A percentile compares a stretch with the other conserved stretches of the same genome.
These are phyloP conservation scores for Yamadazyma akitaensis DNA, from an alignment of 805 yeast species.

Conservation along the genomic window DNA sequence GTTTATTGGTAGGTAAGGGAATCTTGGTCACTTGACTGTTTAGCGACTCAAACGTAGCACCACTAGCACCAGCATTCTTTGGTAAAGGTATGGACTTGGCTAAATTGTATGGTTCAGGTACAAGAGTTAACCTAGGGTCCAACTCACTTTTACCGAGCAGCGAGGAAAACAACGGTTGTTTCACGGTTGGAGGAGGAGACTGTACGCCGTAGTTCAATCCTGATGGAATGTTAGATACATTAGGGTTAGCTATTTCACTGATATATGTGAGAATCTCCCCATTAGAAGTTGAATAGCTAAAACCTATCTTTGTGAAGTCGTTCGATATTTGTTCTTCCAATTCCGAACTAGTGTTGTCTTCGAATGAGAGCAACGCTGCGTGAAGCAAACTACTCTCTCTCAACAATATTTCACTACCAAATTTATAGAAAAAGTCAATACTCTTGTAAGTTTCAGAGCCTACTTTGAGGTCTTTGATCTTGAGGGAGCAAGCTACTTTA, in stretches of 20 bases:
- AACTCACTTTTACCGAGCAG: constrained; percentile 63
- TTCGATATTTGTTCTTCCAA: constrained; percentile 45
- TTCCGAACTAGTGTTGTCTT: constrained; percentile 5
- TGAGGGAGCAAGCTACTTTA: constrained; percentile 50
- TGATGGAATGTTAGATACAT: constrained; percentile 15
- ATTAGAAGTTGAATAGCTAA: constrained; percentile 47
- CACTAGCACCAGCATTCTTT: constrained; percentile 19
- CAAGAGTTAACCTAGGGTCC: constrained; percentile 68
- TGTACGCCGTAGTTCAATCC: constrained; percentile 12
- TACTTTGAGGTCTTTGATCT: constrained; percentile 44
- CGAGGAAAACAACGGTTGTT: constrained; percentile 78
- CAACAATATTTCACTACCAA: constrained; percentile 58
- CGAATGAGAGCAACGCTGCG: constrained; percentile 14
- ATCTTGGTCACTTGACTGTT: constrained; percentile 30
- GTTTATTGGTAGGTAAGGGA: constrained; percentile 30
- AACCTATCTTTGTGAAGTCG: constrained; percentile 61
- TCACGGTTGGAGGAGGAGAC: constrained; percentile 46
- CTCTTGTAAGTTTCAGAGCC: constrained; percentile 49
- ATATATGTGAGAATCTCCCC: constrained; percentile 54
- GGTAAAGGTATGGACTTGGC: constrained; percentile 61
- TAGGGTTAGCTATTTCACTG: constrained; percentile 31
- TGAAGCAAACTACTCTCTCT: constrained; percentile 56
- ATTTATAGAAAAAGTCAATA: constrained; percentile 61
- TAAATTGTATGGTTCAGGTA: constrained; percentile 66
- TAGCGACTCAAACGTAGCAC: constrained; percentile 28